phyloP scores from a whole-genome alignment of 371 early-diverging fungal species.

The Haplosporangium sp. region DNA sequence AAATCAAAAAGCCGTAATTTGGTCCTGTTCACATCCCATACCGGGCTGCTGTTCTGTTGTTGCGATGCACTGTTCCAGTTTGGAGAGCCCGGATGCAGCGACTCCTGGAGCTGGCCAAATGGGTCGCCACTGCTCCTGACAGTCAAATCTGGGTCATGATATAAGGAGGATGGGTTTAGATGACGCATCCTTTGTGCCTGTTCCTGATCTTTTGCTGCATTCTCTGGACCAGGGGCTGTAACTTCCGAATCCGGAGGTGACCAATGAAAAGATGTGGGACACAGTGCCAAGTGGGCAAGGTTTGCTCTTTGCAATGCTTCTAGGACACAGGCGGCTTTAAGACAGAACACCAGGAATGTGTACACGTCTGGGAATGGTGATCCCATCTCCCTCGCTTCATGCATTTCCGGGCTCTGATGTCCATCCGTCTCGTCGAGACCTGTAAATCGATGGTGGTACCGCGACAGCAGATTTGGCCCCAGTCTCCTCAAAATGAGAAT shows the following conservation, averaged over 20 bases:
- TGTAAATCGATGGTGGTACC: constrained; percentile 24
- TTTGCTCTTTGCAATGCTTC: constrained; percentile 39
- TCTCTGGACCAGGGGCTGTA: neutral
- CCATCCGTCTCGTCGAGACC: constrained; percentile 47
- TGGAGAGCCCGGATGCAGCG: neutral
- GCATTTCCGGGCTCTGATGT: constrained; percentile 14
- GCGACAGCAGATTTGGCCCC: constrained; percentile 44
- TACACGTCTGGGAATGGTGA: constrained; percentile 46
- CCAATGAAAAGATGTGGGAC: constrained; percentile 49
- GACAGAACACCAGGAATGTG: constrained; percentile 42
- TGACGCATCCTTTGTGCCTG: neutral
- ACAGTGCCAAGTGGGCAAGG: constrained; percentile 40
- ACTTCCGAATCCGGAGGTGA: constrained; percentile 14
- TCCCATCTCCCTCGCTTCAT: neutral
- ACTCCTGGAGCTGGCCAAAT: neutral
- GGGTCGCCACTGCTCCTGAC: neutral
- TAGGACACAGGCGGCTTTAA: constrained; percentile 36
- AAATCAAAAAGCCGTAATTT: constrained; percentile 47
- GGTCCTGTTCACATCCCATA: constrained; percentile 36
- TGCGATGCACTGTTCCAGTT: neutral
- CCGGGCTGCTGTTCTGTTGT: neutral
- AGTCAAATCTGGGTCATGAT: constrained; percentile 18
- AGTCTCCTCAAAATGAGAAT: constrained; percentile 35
- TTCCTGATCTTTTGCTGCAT: neutral
- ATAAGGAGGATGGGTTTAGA: constrained; percentile 22